Evolutionary conservation across 441 rosid species (phyloP).

Genomic region (Brassica balearica): DNA sequence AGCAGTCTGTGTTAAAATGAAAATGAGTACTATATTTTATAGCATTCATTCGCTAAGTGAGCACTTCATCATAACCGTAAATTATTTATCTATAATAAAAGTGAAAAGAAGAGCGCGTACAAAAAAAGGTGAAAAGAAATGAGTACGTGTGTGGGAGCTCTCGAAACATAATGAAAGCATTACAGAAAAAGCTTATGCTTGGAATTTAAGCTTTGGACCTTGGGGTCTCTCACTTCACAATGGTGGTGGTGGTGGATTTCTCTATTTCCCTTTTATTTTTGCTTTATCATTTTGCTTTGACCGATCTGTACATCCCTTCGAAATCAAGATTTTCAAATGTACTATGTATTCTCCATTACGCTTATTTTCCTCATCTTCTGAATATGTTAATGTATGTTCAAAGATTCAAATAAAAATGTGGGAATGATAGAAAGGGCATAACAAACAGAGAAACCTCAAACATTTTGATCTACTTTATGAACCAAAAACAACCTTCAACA

Average conservation of each 20-base stretch:
- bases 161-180: slow-evolving; percentile 39
- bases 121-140: background rate
- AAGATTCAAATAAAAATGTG: slow-evolving; percentile 18
- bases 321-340: slow-evolving; percentile 17
- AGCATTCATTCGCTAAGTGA: no score
- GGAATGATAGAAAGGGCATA: background rate
- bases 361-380: slow-evolving; percentile 12
- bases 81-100: no score
- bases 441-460: slow-evolving; percentile 14
- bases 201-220: slow-evolving; percentile 30
- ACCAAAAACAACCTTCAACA: slow-evolving; percentile 6
- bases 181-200: slow-evolving; percentile 38
- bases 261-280: slow-evolving; percentile 15
- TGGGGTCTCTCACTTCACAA: slow-evolving; percentile 34
- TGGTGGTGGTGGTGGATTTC: slow-evolving; percentile 28
- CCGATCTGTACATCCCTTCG: slow-evolving; percentile 17
- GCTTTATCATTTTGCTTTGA: slow-evolving; percentile 30
- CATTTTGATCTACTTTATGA: slow-evolving; percentile 21
- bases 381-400: background rate
- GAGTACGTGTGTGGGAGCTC: slow-evolving; percentile 19
- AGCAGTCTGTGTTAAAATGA: no score
- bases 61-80: no score
- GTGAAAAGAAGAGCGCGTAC: no score
- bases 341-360: slow-evolving; percentile 1
- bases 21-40: no score